Percentiles rank a stretch among this genome's conserved stretches.
phyloP scores from a whole-genome alignment of 805 yeast genomes.

The Lipomyces sp. region DNA sequence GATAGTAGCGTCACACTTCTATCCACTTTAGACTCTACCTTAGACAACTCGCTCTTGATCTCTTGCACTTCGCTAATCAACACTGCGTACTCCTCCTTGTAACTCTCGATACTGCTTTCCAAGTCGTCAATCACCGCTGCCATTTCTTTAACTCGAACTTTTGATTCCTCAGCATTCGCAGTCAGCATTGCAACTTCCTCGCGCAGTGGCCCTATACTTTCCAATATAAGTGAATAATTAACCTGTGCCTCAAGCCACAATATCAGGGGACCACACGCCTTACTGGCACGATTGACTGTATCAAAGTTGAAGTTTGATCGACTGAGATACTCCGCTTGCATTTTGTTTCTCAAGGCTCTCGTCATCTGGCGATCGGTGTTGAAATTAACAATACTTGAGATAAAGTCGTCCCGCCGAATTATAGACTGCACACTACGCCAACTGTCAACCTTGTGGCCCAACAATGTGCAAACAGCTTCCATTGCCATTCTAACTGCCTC shows the following conservation, averaged over 20 bases:
- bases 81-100: constrained; percentile 69
- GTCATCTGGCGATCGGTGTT: constrained; percentile 66
- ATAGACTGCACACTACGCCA: constrained; percentile 87
- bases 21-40: constrained; percentile 62
- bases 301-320: constrained; percentile 70
- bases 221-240: constrained; percentile 71
- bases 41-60: constrained; percentile 70
- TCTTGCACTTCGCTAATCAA: constrained; percentile 79
- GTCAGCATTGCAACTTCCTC: constrained; percentile 68
- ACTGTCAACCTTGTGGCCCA: constrained; percentile 65
- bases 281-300: constrained; percentile 83
- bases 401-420: constrained; percentile 87
- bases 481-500: constrained; percentile 79
- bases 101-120: constrained; percentile 66
- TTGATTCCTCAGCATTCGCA: constrained; percentile 61
- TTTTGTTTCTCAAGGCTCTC: constrained; percentile 54
- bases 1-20: constrained; percentile 68
- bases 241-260: constrained; percentile 91
- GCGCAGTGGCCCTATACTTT: constrained; percentile 73
- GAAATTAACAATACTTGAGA: constrained; percentile 76
- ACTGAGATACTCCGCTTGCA: constrained; percentile 66
- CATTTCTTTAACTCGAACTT: constrained; percentile 73
- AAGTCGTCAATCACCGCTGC: constrained; percentile 77
- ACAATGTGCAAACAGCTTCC: constrained; percentile 83
- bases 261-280: constrained; percentile 90